Percentiles rank a stretch among this genome's conserved stretches.
phyloP scores from a whole-genome alignment of 768 basidiomycete genomes.

The Mycena sanguinolenta region DNA sequence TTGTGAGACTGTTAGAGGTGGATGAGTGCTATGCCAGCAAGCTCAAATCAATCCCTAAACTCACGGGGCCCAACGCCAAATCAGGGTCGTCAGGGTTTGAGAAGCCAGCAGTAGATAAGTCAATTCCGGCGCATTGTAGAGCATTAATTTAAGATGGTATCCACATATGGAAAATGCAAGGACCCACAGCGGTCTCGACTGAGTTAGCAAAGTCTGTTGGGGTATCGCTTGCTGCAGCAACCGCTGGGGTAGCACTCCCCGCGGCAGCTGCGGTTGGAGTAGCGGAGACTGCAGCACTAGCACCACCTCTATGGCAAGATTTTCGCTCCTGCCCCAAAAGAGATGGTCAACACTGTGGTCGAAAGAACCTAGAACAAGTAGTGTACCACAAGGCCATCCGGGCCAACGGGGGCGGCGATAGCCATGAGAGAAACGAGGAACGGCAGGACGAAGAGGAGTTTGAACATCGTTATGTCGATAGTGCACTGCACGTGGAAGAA shows the following conservation, averaged over 20 bases:
- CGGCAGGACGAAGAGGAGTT: slow-evolving; percentile 8
- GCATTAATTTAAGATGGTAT: slow-evolving; percentile 11
- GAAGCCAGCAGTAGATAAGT: slow-evolving; percentile 12
- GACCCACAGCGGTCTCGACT: slow-evolving; percentile 12
- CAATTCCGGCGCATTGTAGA: slow-evolving; percentile 5
- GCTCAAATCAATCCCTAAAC: too few species aligned
- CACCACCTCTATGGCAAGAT: slow-evolving; percentile 5
- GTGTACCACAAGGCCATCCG: slow-evolving; percentile 14
- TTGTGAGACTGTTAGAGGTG: too few species aligned
- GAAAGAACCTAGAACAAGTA: slow-evolving; percentile 6
- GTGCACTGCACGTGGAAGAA: slow-evolving; percentile 13
- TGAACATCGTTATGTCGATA: slow-evolving; percentile 8
- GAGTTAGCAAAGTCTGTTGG: slow-evolving; percentile 16
- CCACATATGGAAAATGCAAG: slow-evolving; percentile 6
- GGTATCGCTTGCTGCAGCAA: slow-evolving; percentile 12
- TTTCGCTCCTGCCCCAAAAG: slow-evolving; percentile 11
- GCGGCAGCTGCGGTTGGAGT: slow-evolving; percentile 2
- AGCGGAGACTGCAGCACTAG: slow-evolving; percentile 11
- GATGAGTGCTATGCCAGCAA: too few species aligned
- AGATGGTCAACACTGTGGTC: slow-evolving; percentile 10
- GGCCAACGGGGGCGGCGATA: slow-evolving; percentile 10
- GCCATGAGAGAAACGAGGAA: slow-evolving; percentile 15
- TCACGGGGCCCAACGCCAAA: slow-evolving; percentile 1
- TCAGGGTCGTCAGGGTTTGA: slow-evolving; percentile 15
- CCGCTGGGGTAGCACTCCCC: background rate